These are phyloP conservation scores for Cladophialophora yegresii DNA, from an alignment of 2,329 filamentous ascomycete genomes.

Conservation along the genomic window DNA sequence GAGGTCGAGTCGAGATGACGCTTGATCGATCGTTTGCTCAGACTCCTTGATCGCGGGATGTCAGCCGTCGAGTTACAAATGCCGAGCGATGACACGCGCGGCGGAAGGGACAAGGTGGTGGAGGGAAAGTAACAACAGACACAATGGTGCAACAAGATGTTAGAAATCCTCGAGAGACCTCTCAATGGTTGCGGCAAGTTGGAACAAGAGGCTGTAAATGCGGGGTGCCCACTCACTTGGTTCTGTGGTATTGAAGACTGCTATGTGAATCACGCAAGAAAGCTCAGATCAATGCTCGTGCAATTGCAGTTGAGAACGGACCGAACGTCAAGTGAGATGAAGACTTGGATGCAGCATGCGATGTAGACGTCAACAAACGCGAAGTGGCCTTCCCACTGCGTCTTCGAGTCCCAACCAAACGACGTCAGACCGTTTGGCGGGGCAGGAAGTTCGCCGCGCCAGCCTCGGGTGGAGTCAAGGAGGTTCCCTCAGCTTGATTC, in stretches of 20 bases:
- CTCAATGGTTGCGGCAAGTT: background rate
- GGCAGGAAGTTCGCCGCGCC: slow-evolving; percentile 1
- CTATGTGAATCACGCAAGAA: background rate
- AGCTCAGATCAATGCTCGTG: background rate
- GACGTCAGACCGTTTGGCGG: slow-evolving; percentile 11
- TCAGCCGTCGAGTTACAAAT: background rate
- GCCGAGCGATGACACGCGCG: background rate
- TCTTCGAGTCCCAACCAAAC: slow-evolving; percentile 9
- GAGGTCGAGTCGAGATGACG: background rate
- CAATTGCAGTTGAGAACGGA: background rate
- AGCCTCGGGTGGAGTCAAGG: background rate
- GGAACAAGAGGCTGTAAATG: background rate
- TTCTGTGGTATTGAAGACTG: background rate
- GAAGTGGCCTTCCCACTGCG: background rate
- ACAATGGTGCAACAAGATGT: background rate
- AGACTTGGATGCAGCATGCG: no score
- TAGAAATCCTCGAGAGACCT: background rate
- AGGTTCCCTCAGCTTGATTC: background rate
- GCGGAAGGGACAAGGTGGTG: background rate
- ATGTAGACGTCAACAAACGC: background rate
- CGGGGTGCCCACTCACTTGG: background rate
- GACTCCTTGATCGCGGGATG: background rate
- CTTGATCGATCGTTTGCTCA: background rate
- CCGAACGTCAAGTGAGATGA: background rate
- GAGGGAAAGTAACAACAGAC: background rate